Evolutionary conservation across 2,329 filamentous ascomycete species (phyloP), one percentile per base, ranked within the genome.

Genomic region (Aspergillus persii): DNA sequence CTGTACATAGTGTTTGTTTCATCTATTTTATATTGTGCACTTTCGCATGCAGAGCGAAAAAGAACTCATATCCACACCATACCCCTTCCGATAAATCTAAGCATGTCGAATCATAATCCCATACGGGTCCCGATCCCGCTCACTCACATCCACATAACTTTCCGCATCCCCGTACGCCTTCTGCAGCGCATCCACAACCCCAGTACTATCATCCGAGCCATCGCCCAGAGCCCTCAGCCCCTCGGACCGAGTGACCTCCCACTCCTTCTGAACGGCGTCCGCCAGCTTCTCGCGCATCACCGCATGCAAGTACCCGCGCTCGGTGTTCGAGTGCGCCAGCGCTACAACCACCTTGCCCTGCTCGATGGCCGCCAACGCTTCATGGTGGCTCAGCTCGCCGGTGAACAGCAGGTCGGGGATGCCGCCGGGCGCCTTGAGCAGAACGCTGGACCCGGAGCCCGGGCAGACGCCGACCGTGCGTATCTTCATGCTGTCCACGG

Each of bases 361-460:
- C 79, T 97, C 93, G 30, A 90, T 91, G 1, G 92, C 91, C 44
- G 90, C 86, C 59, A 99, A 83, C 3, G 94, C 92, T 63, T 95
- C 92, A 73, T 99, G 95, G 73, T 99, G 95, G 69, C 86, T 90
- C 81, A 98, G 85, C 79, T 99, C 95, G 1, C 95, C 95, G 0
- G 92, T 98, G 67, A 99, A 90, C 3, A 96, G 77, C 44, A 98
- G 75, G 69, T 97, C 92, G 0, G 92, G 91, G 46, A 77, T 69
- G 2, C 66, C 64, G 9, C 64, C 55, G 18, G 62, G 56, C 5
- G 83, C 83, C 62, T 86, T 86, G 59, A 97, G 84, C 23, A 98
- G 69, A 1, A 81, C 83, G 44, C 88, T 86, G 1, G 88, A 89
- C 0, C 95, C 95, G 6, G 90, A 95, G 1, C 95, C 95, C 0